phyloP scores from a whole-genome alignment of 139 green algal genomes.

The Coccomyxa sp. region DNA sequence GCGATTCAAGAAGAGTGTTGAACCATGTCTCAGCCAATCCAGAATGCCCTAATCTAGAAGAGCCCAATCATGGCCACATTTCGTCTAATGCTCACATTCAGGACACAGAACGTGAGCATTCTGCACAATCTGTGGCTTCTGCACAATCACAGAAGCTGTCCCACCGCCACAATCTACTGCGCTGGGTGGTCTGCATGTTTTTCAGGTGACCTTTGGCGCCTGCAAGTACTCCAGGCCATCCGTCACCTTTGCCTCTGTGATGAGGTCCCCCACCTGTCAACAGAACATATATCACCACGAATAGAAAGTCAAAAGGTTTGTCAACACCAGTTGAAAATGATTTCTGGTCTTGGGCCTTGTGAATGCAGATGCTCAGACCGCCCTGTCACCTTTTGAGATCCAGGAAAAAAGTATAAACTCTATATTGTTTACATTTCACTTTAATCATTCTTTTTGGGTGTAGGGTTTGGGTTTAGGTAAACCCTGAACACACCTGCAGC shows the following conservation, averaged over 20 bases:
- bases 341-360: neutral
- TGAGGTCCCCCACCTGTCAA: conserved; percentile 79
- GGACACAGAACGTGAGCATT: no score
- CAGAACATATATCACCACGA: neutral
- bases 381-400: neutral
- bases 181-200: no score
- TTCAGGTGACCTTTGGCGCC: neutral
- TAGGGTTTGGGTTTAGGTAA: no score
- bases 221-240: conserved; percentile 70
- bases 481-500: conserved; percentile 17
- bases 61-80: no score
- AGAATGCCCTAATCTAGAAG: no score
- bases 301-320: neutral
- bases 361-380: neutral
- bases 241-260: conserved; percentile 77
- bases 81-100: no score
- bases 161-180: no score
- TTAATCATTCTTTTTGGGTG: neutral
- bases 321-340: neutral
- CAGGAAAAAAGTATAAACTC: neutral
- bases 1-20: no score
- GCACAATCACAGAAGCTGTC: no score
- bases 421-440: neutral
- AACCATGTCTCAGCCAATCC: no score
- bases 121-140: no score